Evolutionary conservation across 305 asterid species (phyloP).

Genomic region (Fraxinus ornus): DNA sequence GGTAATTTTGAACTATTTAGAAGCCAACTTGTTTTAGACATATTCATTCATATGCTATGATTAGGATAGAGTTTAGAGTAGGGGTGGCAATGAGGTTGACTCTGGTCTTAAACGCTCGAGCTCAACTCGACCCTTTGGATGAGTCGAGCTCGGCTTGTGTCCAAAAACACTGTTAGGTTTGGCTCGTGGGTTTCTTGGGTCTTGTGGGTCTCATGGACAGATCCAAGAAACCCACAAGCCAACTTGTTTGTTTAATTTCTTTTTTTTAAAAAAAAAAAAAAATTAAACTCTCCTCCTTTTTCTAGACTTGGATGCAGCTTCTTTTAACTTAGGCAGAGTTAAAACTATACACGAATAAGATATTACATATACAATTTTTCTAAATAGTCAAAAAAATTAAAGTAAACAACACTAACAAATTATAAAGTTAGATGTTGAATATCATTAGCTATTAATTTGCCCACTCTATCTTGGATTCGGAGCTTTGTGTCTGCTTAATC

Average conservation of each 20-base stretch:
- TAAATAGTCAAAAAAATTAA: neutral
- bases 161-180: neutral
- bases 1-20: neutral
- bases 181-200: neutral
- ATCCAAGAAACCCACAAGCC: neutral
- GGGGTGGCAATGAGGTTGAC: neutral
- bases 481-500: neutral
- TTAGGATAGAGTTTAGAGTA: neutral
- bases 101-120: neutral
- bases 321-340: neutral
- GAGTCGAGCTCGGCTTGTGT: neutral
- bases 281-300: neutral
- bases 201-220: neutral
- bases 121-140: neutral
- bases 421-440: neutral
- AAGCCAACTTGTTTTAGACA: neutral
- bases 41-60: neutral
- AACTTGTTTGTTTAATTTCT: neutral
- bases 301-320: neutral
- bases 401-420: neutral
- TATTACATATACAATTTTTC: neutral
- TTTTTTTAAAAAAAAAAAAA: too few relatives aligned
- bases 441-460: neutral
- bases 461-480: neutral
- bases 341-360: neutral